Evolutionary conservation across 83 land plant genomes (phyloP), one percentile per base, ranked within the genome.

Genomic region (Diphasiastrum complanatum): DNA sequence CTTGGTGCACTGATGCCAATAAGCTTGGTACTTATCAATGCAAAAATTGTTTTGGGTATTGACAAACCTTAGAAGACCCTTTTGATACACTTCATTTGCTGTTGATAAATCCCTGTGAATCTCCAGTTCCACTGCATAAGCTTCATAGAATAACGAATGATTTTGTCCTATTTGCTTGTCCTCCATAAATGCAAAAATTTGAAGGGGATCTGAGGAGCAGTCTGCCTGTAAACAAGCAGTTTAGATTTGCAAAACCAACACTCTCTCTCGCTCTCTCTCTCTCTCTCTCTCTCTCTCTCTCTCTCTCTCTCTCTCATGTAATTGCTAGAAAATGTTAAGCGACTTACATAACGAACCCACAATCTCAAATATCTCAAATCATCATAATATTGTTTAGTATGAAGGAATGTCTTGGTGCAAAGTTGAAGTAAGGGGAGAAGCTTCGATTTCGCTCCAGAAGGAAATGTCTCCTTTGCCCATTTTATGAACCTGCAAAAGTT

Each of bases 11-110:
- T n/a, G n/a, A n/a, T n/a, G n/a, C n/a, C n/a, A n/a, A n/a, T n/a
- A n/a, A n/a, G n/a, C n/a, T n/a, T n/a, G n/a, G n/a, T n/a, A n/a
- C n/a, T n/a, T n/a, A n/a, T n/a, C n/a, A n/a, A n/a, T n/a, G n/a
- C n/a, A n/a, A n/a, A n/a, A n/a, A n/a, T n/a, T n/a, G n/a, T n/a
- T n/a, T n/a, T n/a, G n/a, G n/a, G n/a, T n/a, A n/a, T n/a, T n/a
- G n/a, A n/a, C n/a, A n/a, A n/a, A 83, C 97, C 93, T 83, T 28
- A 78, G 74, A 32, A 90, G 53, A 11, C 96, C 96, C 32, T 77
- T 48, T 34, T 73, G 68, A 60, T 75, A 89, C 31, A 81, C 58
- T 34, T 56, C 72, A 40, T 67, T 36, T 1, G 97, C 97, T 33
- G 81, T 83, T 16, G 49, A 28, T 58, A 82, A 64, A 53, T 59